These are phyloP conservation scores for Lanmaoa pseudosensibilis DNA, from an alignment of 768 basidiomycete species.

Conservation along the genomic window DNA sequence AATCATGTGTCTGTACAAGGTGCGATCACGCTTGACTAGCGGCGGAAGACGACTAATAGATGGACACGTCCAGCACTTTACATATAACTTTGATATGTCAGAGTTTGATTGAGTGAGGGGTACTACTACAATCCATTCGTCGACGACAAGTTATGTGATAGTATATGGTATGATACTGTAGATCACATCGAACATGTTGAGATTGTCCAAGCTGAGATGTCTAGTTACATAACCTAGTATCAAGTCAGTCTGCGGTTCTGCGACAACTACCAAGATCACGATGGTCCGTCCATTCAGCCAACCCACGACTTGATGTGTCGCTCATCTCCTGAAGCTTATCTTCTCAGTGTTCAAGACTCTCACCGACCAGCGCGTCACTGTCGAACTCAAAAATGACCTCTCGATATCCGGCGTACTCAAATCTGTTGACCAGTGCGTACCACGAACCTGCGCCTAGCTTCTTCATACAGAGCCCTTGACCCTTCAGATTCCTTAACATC, in stretches of 20 bases:
- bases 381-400: constrained; percentile 98
- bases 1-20: constrained; percentile 90
- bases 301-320: not conserved
- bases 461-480: not conserved
- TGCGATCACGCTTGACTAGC: constrained; percentile 23
- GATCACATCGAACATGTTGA: not conserved
- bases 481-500: constrained; percentile 86
- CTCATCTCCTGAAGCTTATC: constrained; percentile 57
- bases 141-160: not conserved
- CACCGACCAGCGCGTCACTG: constrained; percentile 94
- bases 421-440: constrained; percentile 93
- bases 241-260: no score
- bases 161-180: not conserved
- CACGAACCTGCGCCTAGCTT: not conserved
- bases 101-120: constrained; percentile 29
- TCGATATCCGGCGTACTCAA: constrained; percentile 94
- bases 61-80: constrained; percentile 26
- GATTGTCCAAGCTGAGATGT: not conserved
- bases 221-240: constrained; percentile 1
- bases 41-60: not conserved
- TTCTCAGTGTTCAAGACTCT: constrained; percentile 99
- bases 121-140: not conserved
- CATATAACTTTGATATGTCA: constrained; percentile 35
- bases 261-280: constrained; percentile 6
- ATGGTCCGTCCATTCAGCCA: constrained; percentile 25